Evolutionary conservation across 495 filamentous ascomycete genomes (phyloP).

Genomic region (Penicillium riverlandense): DNA sequence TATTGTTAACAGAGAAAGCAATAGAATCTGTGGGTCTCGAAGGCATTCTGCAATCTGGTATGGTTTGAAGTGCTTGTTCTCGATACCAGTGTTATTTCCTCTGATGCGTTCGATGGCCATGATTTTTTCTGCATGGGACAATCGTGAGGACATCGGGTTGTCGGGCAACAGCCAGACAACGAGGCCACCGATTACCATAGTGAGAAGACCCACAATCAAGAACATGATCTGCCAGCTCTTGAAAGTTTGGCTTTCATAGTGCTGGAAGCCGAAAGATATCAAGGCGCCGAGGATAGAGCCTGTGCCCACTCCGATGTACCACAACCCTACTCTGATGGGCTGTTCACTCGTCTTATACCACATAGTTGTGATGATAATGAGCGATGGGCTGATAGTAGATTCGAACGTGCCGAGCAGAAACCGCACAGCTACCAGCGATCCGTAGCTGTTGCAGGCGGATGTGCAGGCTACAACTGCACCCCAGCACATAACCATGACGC

Average conservation of each 20-base stretch:
- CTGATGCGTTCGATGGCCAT: constrained; percentile 49
- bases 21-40: constrained; percentile 41
- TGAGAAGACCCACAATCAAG: constrained; percentile 50
- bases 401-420: constrained; percentile 57
- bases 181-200: constrained; percentile 39
- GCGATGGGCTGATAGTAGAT: constrained; percentile 47
- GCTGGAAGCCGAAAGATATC: constrained; percentile 47
- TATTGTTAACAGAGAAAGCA: too few species aligned
- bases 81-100: constrained; percentile 50
- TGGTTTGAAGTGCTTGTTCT: constrained; percentile 52
- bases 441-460: constrained; percentile 41
- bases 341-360: constrained; percentile 50
- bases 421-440: constrained; percentile 30
- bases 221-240: constrained; percentile 53
- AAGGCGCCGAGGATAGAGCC: constrained; percentile 49
- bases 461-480: constrained; percentile 48
- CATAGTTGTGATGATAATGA: constrained; percentile 36
- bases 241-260: too few species aligned
- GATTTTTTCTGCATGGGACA: constrained; percentile 46
- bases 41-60: constrained; percentile 46
- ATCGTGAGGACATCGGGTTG: constrained; percentile 49
- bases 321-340: constrained; percentile 39
- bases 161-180: constrained; percentile 55
- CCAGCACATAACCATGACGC: constrained; percentile 44
- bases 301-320: constrained; percentile 47